Base-by-base conservation (phyloP, 73 alveolate genomes). In the Tetrahymena thermophila region DNA sequence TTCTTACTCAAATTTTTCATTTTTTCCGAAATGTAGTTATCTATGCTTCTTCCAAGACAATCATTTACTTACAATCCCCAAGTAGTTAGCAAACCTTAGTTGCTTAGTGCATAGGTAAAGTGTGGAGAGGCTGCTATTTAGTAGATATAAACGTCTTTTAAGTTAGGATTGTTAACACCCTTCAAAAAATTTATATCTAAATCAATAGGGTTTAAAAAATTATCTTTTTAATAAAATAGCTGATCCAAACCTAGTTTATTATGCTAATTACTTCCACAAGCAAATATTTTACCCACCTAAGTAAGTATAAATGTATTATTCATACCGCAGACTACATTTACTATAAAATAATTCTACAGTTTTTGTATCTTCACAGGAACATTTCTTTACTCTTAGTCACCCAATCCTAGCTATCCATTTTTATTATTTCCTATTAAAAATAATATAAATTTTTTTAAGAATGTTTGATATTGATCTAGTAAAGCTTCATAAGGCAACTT, bases 381-480 rank as follows among this genome's bases (percentile, higher is more conserved):
- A 89, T 43, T 85, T 93, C 97, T 95, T 50, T 85, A 89, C 15
- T 14, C 35, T 85, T 43, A 85, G 35, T 95, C 95, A 42, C 97
- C 97, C 5, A 94, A 85, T 1, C 97, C 97, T 31, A 95, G 56
- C 35, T 95, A 43, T 2, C 97, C 97, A 95, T 95, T 95, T 58
- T 95, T 95, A 93, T 95, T 95, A 95, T 40, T 85, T 95, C 97
- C 89, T 71, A 71, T 71, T 4, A 0, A 3, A 71, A 71, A 71
- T 28, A 31, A 7, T 0, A 28, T 71, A 25, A 23, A 71, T 3
- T 71, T 71, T 71, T 71, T 19, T 25, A 9, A 10, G 6, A 56
- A 50, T 50, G 0, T 11, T 2, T 50, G 10, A 2, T 10, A 1
- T 14, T 19, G 28, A 50, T 19, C 3, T 8, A 50, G 31, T 50